phyloP scores from a whole-genome alignment of 1,284 basidiomycete genomes.

The Mycena sp. region DNA sequence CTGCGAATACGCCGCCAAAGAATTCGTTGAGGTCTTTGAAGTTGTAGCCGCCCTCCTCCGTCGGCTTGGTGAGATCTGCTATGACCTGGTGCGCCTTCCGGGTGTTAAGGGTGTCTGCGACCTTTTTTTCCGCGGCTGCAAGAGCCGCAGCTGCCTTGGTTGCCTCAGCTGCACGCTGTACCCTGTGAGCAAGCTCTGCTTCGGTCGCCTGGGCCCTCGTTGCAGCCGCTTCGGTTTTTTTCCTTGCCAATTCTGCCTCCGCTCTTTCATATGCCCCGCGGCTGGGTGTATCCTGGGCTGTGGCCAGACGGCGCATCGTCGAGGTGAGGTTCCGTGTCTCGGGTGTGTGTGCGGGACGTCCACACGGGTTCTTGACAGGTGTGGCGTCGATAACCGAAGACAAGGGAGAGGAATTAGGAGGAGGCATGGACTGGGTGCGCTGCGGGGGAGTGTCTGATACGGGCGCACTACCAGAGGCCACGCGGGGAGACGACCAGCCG shows the following conservation, averaged over 20 bases:
- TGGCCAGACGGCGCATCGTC: background rate
- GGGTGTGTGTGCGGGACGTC: background rate
- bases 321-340: background rate
- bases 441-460: background rate
- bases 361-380: background rate
- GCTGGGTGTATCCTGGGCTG: background rate
- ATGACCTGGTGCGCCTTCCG: background rate
- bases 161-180: background rate
- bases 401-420: background rate
- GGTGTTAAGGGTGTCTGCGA: background rate
- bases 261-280: background rate
- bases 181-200: background rate
- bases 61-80: background rate
- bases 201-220: background rate
- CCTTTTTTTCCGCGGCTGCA: background rate
- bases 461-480: background rate
- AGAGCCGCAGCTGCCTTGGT: background rate
- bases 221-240: background rate
- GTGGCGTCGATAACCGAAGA: constrained; percentile 2
- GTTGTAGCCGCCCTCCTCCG: constrained; percentile 1
- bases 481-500: background rate
- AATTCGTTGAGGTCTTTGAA: background rate
- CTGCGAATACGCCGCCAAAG: background rate
- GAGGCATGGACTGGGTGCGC: background rate
- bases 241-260: background rate